Base-by-base conservation (phyloP, 2,329 filamentous ascomycete species). In the Mycogone perniciosa region DNA sequence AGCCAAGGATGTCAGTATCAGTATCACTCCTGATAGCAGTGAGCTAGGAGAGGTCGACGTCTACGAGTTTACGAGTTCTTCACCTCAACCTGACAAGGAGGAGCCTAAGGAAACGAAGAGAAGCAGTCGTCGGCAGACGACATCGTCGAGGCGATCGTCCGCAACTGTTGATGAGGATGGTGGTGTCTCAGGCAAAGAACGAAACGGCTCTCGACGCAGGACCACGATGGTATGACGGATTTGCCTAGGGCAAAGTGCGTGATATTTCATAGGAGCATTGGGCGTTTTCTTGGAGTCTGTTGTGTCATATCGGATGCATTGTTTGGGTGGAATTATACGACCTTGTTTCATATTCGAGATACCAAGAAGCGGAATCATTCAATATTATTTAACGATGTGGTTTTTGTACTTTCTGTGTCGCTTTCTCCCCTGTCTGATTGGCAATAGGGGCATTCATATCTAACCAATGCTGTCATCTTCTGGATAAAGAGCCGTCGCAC, bases 211-310 rank as follows among this genome's bases (percentile, higher is more conserved):
- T 52, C 69, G 79, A 60, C 69, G 79, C 56, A 71, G 77, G 59
- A 82, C 77, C 62, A 82, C 81, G 76, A 80, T 82, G 77, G 63
- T 81, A 64, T 81, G 70, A 76, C 58, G 57, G 62, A 48, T 46
- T 55, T 51, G 44, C 47, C 9, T 11, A 38, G 30, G 34, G 46
- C 43, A 53, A 53, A 56, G 49, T 54, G 48, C 45, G 43, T 55
- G 53, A 55, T 53, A 54, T 65, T 57, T 48, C 50, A 55, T 54
- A 56, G 50, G 55, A 53, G 49, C 58, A 50, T 57, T 49, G 48
- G 57, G 57, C 57, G 62, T 64, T 64, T 62, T 60, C 56, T 58
- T 60, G 58, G 49, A 59, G 48, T 59, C 57, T 59, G 46, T 57
- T 51, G 20, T 38, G 26, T 41, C 31, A 10, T 27, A 38, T 52